Conservation (phyloP, 176 grass and related monocot genomes). For the Oryza nivara region DNA sequence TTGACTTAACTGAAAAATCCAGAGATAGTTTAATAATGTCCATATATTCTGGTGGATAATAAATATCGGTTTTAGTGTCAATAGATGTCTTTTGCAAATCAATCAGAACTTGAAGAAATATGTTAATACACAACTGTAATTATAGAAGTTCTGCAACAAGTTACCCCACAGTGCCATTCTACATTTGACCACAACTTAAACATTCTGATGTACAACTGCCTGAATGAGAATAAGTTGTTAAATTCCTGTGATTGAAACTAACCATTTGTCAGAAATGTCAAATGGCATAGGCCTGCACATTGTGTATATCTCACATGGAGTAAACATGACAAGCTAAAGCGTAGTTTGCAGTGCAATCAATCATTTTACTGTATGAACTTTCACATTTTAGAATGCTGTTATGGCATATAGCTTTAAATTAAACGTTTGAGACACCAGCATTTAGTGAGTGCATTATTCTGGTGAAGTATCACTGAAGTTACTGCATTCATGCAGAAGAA, state of each 20-base stretch:
- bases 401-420: background rate
- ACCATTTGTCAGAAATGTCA: constrained; percentile 5
- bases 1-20: background rate
- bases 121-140: constrained; percentile 2
- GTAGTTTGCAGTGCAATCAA: background rate
- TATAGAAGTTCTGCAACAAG: background rate
- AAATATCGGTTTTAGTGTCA: background rate
- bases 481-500: background rate
- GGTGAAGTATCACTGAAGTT: background rate
- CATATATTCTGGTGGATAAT: background rate
- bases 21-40: background rate
- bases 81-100: constrained; percentile 9
- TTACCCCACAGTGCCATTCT: background rate
- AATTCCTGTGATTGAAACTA: background rate
- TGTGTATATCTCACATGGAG: background rate
- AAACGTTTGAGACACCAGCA: background rate
- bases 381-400: background rate
- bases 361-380: constrained; percentile 6
- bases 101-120: constrained; percentile 13
- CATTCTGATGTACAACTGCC: constrained; percentile 3
- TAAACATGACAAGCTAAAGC: background rate
- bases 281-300: background rate
- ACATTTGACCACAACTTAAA: background rate
- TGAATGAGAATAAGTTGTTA: background rate
- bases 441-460: background rate